phyloP scores from a whole-genome alignment of 345 rosid genomes.

The Acer yangbiense region DNA sequence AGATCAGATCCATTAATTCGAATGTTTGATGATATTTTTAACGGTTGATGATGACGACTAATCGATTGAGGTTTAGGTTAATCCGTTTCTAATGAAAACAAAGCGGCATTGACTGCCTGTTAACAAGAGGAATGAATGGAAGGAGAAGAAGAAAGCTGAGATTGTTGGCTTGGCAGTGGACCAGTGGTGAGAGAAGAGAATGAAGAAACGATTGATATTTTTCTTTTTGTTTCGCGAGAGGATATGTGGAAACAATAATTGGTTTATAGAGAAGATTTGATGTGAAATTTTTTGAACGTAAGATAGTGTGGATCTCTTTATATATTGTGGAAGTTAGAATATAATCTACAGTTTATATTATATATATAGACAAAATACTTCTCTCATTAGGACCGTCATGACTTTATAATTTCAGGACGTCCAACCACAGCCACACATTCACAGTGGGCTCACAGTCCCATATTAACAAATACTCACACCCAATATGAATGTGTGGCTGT shows the following conservation, averaged over 20 bases:
- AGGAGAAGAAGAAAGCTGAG: background rate
- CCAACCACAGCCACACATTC: too few species aligned
- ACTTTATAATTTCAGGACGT: too few species aligned
- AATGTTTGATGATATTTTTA: background rate
- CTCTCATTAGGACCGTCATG: too few species aligned
- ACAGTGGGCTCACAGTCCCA: too few species aligned
- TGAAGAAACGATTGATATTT: background rate
- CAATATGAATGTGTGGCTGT: too few species aligned
- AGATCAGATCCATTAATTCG: constrained; percentile 29
- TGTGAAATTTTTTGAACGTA: too few species aligned
- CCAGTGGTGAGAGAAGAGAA: background rate
- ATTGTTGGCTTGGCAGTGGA: constrained; percentile 10
- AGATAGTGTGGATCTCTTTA: background rate
- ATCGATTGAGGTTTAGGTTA: too few species aligned
- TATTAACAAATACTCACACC: too few species aligned
- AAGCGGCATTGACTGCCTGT: background rate
- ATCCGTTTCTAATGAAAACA: background rate
- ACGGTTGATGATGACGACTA: background rate
- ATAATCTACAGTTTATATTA: constrained; percentile 4
- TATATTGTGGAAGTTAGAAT: constrained; percentile 6
- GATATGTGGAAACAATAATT: background rate
- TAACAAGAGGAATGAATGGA: background rate
- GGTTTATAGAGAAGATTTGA: background rate
- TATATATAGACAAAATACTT: too few species aligned
- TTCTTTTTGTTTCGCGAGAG: background rate